Base-by-base conservation (phyloP, 108 stramenopile genomes). In the Cyclostephanos tholiformis region DNA sequence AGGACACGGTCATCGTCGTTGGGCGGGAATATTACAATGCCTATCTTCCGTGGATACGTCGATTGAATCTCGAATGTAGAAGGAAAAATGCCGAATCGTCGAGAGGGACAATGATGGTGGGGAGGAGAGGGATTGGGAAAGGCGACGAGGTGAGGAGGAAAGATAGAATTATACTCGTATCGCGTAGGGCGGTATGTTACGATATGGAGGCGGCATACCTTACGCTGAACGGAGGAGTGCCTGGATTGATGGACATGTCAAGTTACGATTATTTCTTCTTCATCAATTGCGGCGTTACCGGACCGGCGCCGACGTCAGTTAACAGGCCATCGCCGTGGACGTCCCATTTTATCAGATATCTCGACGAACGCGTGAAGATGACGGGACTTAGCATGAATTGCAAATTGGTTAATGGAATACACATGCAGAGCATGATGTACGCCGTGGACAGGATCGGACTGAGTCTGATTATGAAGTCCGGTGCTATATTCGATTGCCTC, bases 181-280 rank as follows among this genome's bases (percentile, higher is more conserved):
- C 44, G n/a, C 46, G 76, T 1, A 22, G 68, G 32, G 10, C 22
- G 35, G 30, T 22, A 11, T 77, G 76, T 29, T 71, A 71, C 16
- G 76, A 77, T 36, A 52, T 77, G 76, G 76, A 63, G 38, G 46
- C 76, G 22, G 50, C 65, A 1, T n/a, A 41, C 12, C 43, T 48
- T 6, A 36, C 68, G 4, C 27, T 65, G 19, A 16, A 69, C 26
- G 66, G 27, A 0, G 63, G 32, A 16, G 69, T 77, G 22, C 23
- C 53, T 0, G 53, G 53, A 26, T 16, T 55, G 26, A 14, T 12
- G 44, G 63, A 77, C 57, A 1, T 77, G 6, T 25, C 48, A 13
- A 29, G 0, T 6, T 77, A 77, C 53, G 76, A 77, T 64, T 71
- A 77, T 22, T 76, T 76, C 48, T 55, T 76, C 6, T 69, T 36